Conservation (phyloP, 371 early-diverging fungal genomes). For the Lichtheimia hyalospora region DNA sequence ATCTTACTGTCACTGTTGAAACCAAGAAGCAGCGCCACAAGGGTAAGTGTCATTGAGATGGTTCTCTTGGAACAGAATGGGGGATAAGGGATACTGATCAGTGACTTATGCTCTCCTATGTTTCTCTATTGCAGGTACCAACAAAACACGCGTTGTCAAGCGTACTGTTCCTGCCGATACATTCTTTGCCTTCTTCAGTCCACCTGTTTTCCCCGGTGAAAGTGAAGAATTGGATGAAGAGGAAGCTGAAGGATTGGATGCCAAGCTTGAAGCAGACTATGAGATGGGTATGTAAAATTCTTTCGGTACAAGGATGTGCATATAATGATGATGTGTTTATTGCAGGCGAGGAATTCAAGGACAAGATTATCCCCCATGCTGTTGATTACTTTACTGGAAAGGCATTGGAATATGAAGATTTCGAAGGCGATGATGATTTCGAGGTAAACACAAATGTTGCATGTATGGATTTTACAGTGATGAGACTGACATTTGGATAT, state of each 20-base stretch:
- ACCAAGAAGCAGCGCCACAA: conserved; percentile 98
- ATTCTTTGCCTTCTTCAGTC: conserved; percentile 95
- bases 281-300: conserved; percentile 42
- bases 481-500: conserved; percentile 44
- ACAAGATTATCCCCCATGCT: conserved; percentile 92
- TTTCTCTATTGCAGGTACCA: conserved; percentile 58
- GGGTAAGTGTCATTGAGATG: conserved; percentile 35
- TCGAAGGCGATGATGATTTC: conserved; percentile 69
- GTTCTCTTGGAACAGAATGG: too few species aligned
- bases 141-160: conserved; percentile 97
- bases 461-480: conserved; percentile 53
- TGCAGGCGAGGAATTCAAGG: conserved; percentile 86
- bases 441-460: conserved; percentile 66
- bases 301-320: neutral
- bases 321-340: neutral
- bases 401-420: conserved; percentile 82
- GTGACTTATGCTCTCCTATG: too few species aligned
- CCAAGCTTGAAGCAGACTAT: conserved; percentile 88
- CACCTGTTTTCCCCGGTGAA: conserved; percentile 76
- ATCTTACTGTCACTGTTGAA: conserved; percentile 88
- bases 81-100: too few species aligned
- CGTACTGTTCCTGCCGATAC: conserved; percentile 90
- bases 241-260: conserved; percentile 76
- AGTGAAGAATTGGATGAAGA: conserved; percentile 76
- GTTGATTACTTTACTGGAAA: conserved; percentile 98